These are phyloP conservation scores for Capsicum rhomboideum DNA, from an alignment of 257 asterid genomes.

Conservation along the genomic window DNA sequence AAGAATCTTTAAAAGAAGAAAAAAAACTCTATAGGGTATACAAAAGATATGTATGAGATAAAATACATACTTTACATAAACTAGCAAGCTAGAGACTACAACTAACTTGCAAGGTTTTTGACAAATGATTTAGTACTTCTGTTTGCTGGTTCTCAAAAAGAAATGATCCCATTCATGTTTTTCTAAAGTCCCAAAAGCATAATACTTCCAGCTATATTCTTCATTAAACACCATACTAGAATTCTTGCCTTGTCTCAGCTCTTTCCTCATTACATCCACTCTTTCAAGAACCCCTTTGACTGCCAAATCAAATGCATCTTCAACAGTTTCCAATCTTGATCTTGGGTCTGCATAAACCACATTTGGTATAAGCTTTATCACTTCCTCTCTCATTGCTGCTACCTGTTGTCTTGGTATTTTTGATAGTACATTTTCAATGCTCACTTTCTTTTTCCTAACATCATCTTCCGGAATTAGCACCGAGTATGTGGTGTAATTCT, in stretches of 20 bases:
- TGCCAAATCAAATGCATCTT: constrained; percentile 76
- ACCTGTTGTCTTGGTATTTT: constrained; percentile 33
- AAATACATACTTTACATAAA: not conserved
- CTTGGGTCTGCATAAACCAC: constrained; percentile 63
- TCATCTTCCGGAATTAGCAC: constrained; percentile 63
- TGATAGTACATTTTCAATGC: constrained; percentile 42
- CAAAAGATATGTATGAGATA: not conserved
- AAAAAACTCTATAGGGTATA: not conserved
- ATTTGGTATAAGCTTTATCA: constrained; percentile 62
- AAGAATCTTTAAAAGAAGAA: not conserved
- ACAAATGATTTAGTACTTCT: constrained; percentile 1
- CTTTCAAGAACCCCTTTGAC: constrained; percentile 45
- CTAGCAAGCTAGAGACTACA: not conserved
- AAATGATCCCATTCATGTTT: constrained; percentile 74
- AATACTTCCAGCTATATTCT: constrained; percentile 74
- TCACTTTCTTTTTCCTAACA: constrained; percentile 40
- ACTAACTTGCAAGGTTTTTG: not conserved
- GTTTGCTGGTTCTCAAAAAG: constrained; percentile 30
- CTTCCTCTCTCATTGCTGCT: constrained; percentile 62
- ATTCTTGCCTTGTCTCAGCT: constrained; percentile 33
- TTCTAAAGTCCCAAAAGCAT: constrained; percentile 43
- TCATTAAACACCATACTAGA: constrained; percentile 38
- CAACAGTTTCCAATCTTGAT: constrained; percentile 27
- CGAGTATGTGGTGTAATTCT: constrained; percentile 38
- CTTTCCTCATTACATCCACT: constrained; percentile 34